Evolutionary conservation across 1,284 basidiomycete genomes (phyloP).

Genomic region (Moniliophthora roreri): DNA sequence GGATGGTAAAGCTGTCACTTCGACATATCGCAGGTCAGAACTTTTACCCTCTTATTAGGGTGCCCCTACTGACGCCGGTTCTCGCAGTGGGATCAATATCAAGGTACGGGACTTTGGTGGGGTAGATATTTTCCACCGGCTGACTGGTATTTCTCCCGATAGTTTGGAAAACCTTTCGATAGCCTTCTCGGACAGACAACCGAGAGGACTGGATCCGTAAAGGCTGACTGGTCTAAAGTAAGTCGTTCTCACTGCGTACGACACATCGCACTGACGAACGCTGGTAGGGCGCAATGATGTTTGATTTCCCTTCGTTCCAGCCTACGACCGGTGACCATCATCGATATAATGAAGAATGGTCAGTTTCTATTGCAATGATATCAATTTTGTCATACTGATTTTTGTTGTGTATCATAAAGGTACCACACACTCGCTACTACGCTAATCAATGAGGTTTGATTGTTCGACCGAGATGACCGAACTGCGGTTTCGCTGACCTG

Average conservation of each 20-base stretch:
- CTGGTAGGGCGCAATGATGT: constrained; percentile 34
- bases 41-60: not conserved
- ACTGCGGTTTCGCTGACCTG: not conserved
- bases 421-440: constrained; percentile 28
- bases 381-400: not conserved
- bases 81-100: constrained; percentile 33
- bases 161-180: constrained; percentile 35
- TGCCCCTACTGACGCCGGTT: not conserved
- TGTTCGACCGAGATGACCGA: not conserved
- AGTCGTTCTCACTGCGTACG: not conserved
- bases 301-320: constrained; percentile 34
- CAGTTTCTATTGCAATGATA: constrained; percentile 2
- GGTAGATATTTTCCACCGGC: not conserved
- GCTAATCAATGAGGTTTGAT: constrained; percentile 29
- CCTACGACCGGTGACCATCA: constrained; percentile 32
- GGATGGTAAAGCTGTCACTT: constrained; percentile 31
- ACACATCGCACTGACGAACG: not conserved
- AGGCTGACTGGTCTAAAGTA: constrained; percentile 34
- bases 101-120: constrained; percentile 21
- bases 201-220: constrained; percentile 25
- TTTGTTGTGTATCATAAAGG: constrained; percentile 20
- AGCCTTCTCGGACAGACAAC: constrained; percentile 35
- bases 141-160: not conserved
- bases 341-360: constrained; percentile 35
- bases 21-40: constrained; percentile 32